These are phyloP conservation scores for Powellomyces hirtus DNA, from an alignment of 192 early-diverging fungal genomes.

Conservation along the genomic window DNA sequence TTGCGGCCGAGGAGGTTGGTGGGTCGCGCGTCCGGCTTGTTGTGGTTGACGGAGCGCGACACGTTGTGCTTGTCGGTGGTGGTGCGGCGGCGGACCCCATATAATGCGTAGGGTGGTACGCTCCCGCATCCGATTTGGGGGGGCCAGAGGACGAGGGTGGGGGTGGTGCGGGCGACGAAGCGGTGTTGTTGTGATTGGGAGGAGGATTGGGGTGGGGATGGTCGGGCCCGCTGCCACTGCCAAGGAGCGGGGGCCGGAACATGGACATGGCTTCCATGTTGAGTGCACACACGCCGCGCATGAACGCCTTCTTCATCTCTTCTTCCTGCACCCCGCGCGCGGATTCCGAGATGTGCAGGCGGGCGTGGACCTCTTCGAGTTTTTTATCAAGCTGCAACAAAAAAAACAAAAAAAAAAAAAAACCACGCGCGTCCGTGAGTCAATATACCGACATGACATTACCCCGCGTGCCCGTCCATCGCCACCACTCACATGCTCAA, in stretches of 20 bases:
- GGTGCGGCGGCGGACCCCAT: no score
- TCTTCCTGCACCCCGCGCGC: constrained; percentile 31
- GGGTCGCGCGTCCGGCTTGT: neutral
- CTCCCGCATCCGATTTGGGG: neutral
- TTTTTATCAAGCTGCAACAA: constrained; percentile 7
- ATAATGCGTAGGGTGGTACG: neutral
- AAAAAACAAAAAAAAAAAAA: no score
- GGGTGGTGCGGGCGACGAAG: neutral
- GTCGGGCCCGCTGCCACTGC: neutral
- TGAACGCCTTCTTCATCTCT: constrained; percentile 48
- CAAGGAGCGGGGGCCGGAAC: constrained; percentile 25
- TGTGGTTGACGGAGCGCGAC: neutral
- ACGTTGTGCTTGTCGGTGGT: neutral
- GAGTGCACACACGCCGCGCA: constrained; percentile 46
- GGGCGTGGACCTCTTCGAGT: constrained; percentile 2
- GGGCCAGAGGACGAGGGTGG: neutral
- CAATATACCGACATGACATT: no score
- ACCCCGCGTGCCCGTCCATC: no score
- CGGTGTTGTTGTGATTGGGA: neutral
- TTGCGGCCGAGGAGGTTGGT: neutral
- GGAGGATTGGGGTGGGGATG: neutral
- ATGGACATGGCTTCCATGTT: constrained; percentile 53
- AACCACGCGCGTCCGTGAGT: no score
- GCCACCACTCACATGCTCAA: constrained; percentile 20
- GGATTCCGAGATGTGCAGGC: constrained; percentile 17